phyloP scores from a whole-genome alignment of 306 rosid genomes.

The Crotalaria pallida region DNA sequence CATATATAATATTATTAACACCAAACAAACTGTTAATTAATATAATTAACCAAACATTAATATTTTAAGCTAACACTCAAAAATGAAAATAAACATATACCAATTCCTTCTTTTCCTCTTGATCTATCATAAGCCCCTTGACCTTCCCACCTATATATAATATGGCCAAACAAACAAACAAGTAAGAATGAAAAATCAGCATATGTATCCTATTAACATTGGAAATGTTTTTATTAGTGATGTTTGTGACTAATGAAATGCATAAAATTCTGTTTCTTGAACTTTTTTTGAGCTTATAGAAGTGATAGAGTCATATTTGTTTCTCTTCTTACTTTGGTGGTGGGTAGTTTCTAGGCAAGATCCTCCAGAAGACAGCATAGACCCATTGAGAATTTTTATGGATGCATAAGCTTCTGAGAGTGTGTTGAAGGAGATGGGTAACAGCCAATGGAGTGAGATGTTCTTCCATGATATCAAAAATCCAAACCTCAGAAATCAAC shows the following conservation, averaged over 20 bases:
- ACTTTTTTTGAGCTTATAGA: too few species aligned
- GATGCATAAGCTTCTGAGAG: conserved; percentile 83
- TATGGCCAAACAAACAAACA: background rate
- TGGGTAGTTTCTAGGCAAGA: conserved; percentile 97
- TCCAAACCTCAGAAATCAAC: conserved; percentile 9
- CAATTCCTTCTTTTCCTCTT: conserved; percentile 98
- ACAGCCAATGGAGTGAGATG: conserved; percentile 76
- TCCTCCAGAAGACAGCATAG: conserved; percentile 98
- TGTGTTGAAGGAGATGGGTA: conserved; percentile 97
- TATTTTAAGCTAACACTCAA: too few species aligned
- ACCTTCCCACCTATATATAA: conserved; percentile 98
- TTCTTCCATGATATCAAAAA: conserved; percentile 83
- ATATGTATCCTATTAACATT: background rate
- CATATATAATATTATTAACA: too few species aligned
- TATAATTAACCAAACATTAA: too few species aligned
- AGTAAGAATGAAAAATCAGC: conserved; percentile 3
- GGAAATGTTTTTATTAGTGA: background rate
- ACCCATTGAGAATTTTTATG: conserved; percentile 93
- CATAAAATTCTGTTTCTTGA: background rate
- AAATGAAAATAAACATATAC: too few species aligned
- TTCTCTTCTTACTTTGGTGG: conserved; percentile 76
- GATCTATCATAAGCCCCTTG: conserved; percentile 93
- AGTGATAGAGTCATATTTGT: background rate
- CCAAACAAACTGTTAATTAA: too few species aligned
- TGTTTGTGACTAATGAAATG: background rate